Conservation (phyloP, 805 yeast species). For the Wickerhamiella qilinensis region DNA sequence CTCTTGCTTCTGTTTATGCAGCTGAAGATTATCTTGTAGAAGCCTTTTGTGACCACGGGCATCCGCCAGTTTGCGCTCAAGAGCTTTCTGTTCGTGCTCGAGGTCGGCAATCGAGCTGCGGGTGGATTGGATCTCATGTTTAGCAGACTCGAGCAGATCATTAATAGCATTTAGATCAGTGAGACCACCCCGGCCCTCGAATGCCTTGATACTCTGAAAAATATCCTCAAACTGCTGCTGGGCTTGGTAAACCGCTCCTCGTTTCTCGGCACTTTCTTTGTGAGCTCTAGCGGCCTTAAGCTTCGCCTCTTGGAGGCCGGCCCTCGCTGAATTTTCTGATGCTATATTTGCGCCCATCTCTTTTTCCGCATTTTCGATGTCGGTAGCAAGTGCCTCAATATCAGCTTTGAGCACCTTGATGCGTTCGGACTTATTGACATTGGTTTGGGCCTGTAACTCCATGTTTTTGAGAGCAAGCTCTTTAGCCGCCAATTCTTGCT, state of each 20-base stretch:
- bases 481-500: background rate
- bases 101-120: background rate
- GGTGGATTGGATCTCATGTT: background rate
- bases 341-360: slow-evolving; percentile 1
- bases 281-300: slow-evolving; percentile 7
- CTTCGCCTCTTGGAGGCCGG: slow-evolving; percentile 3
- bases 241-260: slow-evolving; percentile 6
- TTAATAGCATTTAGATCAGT: background rate
- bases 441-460: slow-evolving; percentile 8
- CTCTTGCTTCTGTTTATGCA: slow-evolving; percentile 30
- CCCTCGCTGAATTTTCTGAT: slow-evolving; percentile 5
- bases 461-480: slow-evolving; percentile 5
- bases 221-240: background rate
- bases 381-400: background rate
- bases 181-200: background rate
- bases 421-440: background rate
- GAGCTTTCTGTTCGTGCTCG: slow-evolving; percentile 19
- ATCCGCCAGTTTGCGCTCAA: slow-evolving; percentile 23
- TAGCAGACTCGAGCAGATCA: background rate
- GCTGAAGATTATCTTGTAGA: slow-evolving; percentile 46
- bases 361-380: background rate
- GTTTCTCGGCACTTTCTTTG: slow-evolving; percentile 1
- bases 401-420: slow-evolving; percentile 6
- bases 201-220: background rate
- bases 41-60: slow-evolving; percentile 46